phyloP scores from a whole-genome alignment of 2,329 filamentous ascomycete species.

The Trichoderma sp. region DNA sequence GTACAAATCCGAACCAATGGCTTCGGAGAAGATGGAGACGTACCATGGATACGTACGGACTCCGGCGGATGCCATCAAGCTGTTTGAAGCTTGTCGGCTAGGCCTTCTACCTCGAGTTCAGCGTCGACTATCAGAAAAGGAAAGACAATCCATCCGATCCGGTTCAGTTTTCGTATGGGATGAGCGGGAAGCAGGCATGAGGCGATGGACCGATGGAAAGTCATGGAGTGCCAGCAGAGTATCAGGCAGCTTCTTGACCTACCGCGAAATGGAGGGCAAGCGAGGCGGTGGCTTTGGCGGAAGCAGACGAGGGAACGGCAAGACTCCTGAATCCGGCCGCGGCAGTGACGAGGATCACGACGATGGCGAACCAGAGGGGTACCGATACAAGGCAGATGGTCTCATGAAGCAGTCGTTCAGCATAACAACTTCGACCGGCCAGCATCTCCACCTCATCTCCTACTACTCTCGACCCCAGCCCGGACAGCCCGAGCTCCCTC shows the following conservation, averaged over 20 bases:
- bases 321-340: constrained; percentile 79
- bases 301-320: constrained; percentile 59
- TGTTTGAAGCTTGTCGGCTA: constrained; percentile 95
- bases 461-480: constrained; percentile 86
- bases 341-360: constrained; percentile 84
- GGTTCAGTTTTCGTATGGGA: constrained; percentile 99
- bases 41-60: constrained; percentile 94
- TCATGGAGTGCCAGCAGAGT: constrained; percentile 98
- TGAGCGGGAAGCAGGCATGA: constrained; percentile 96
- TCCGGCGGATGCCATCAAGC: constrained; percentile 93
- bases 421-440: constrained; percentile 84
- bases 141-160: constrained; percentile 91
- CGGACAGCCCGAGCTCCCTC: constrained; percentile 68
- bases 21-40: constrained; percentile 73
- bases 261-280: constrained; percentile 98
- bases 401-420: constrained; percentile 99
- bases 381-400: constrained; percentile 92
- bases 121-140: constrained; percentile 90
- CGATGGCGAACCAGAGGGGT: constrained; percentile 82
- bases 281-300: constrained; percentile 73
- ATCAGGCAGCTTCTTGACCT: constrained; percentile 95
- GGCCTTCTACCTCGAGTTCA: constrained; percentile 90
- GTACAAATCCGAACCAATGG: constrained; percentile 19
- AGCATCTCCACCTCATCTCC: constrained; percentile 95
- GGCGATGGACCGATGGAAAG: constrained; percentile 97